These are phyloP conservation scores for Arctium minus DNA, from an alignment of 129 eudicot species.

Conservation along the genomic window DNA sequence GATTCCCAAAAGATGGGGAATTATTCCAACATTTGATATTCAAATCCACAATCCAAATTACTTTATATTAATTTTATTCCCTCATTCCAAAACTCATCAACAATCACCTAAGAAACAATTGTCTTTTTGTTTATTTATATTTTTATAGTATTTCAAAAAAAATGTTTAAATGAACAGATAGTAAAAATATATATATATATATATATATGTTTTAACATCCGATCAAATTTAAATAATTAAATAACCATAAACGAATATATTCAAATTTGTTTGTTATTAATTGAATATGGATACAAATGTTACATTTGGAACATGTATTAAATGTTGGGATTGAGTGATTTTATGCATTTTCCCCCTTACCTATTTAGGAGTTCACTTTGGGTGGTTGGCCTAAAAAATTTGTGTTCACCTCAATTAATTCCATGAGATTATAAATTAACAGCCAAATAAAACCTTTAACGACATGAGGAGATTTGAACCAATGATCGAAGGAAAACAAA, in stretches of 20 bases:
- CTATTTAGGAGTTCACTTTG: neutral
- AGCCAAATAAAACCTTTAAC: too few species aligned
- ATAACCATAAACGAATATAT: neutral
- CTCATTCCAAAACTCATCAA: neutral
- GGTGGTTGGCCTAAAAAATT: neutral
- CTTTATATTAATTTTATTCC: neutral
- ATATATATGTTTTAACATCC: neutral
- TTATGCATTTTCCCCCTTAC: neutral
- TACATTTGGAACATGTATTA: neutral
- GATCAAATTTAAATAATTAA: too few species aligned
- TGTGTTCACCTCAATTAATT: too few species aligned
- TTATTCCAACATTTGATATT: neutral
- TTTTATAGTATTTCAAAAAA: neutral
- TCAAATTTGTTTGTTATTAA: too few species aligned
- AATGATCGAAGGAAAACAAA: neutral
- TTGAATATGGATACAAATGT: neutral
- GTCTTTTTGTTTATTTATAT: neutral
- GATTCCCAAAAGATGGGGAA: neutral
- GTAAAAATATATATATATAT: too few species aligned
- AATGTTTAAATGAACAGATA: neutral
- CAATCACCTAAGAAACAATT: neutral
- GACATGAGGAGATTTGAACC: too few species aligned
- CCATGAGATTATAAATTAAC: too few species aligned
- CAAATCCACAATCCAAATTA: neutral
- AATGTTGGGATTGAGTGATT: neutral